A percentile compares a stretch with the other conserved stretches of the same genome.
These are phyloP conservation scores for Lactarius quietus DNA, from an alignment of 768 basidiomycete genomes.

Conservation along the genomic window DNA sequence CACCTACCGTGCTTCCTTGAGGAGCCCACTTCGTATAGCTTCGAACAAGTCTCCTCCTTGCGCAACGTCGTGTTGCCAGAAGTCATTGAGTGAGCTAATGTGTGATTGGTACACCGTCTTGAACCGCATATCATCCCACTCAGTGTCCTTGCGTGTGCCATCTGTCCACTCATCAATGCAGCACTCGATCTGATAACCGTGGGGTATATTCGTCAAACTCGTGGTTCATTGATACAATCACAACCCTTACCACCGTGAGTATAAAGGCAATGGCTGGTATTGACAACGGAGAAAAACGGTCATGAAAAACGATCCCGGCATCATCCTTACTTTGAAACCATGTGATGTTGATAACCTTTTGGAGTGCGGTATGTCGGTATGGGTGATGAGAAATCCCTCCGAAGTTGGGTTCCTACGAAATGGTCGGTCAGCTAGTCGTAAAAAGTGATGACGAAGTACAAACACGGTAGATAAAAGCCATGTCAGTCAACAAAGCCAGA, in stretches of 20 bases:
- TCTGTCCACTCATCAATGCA: constrained; percentile 15
- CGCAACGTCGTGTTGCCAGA: neutral
- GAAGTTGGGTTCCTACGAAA: neutral
- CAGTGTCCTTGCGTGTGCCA: neutral
- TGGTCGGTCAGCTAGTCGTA: neutral
- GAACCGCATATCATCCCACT: constrained; percentile 1
- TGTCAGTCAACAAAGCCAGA: neutral
- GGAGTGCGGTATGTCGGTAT: constrained; percentile 6
- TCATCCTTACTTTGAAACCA: constrained; percentile 1
- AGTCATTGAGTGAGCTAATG: neutral
- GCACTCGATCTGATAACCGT: constrained; percentile 9
- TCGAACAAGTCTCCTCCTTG: neutral
- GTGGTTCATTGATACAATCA: no score
- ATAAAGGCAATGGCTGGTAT: constrained; percentile 10
- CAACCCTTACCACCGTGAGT: constrained; percentile 10
- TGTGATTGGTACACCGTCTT: neutral
- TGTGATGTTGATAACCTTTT: neutral
- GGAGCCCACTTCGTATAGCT: neutral
- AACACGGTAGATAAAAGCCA: constrained; percentile 11
- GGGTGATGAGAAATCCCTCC: neutral
- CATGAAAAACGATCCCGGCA: neutral
- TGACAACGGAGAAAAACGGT: constrained; percentile 10
- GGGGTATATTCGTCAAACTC: neutral
- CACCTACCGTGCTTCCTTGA: constrained; percentile 12
- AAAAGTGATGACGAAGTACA: neutral